These are phyloP conservation scores for Lophium mytilinum DNA, from an alignment of 495 filamentous ascomycete genomes.

Conservation along the genomic window DNA sequence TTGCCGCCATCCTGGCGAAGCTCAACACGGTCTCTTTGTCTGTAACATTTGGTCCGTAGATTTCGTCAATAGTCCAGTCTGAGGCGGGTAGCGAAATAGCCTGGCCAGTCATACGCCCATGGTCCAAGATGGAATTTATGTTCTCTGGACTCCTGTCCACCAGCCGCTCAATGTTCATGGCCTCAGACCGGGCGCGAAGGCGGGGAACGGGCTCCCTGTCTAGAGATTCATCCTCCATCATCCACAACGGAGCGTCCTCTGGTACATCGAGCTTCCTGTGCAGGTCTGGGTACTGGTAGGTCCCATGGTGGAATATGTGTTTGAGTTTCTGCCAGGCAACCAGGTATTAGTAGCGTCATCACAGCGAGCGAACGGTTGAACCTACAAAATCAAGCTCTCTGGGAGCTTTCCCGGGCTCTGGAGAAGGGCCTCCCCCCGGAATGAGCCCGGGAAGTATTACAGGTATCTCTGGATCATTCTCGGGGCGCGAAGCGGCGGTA, in stretches of 20 bases:
- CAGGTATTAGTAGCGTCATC: not conserved
- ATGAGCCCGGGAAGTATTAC: slow-evolving; percentile 10
- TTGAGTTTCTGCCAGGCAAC: slow-evolving; percentile 54
- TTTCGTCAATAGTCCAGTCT: slow-evolving; percentile 77
- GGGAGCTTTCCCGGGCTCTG: not conserved
- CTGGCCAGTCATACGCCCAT: slow-evolving; percentile 54
- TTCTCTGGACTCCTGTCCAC: slow-evolving; percentile 65
- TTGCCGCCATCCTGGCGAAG: slow-evolving; percentile 76
- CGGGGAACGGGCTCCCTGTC: slow-evolving; percentile 37
- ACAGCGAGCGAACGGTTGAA: not conserved
- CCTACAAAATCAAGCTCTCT: slow-evolving; percentile 12
- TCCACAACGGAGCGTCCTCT: slow-evolving; percentile 51
- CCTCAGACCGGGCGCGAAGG: slow-evolving; percentile 50
- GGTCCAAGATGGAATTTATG: slow-evolving; percentile 66
- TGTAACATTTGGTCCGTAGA: slow-evolving; percentile 71
- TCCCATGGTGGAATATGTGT: slow-evolving; percentile 87
- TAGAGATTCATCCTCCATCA: slow-evolving; percentile 50
- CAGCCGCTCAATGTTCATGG: slow-evolving; percentile 67
- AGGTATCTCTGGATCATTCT: slow-evolving; percentile 23
- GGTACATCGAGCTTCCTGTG: slow-evolving; percentile 68
- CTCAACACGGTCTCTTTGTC: slow-evolving; percentile 78
- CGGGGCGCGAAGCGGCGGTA: slow-evolving; percentile 29
- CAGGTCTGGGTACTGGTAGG: slow-evolving; percentile 60
- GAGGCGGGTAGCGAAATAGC: slow-evolving; percentile 52
- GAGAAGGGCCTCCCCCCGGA: not conserved